phyloP scores from a whole-genome alignment of 192 early-diverging fungal species.

The Ramicandelaber brevisporus region DNA sequence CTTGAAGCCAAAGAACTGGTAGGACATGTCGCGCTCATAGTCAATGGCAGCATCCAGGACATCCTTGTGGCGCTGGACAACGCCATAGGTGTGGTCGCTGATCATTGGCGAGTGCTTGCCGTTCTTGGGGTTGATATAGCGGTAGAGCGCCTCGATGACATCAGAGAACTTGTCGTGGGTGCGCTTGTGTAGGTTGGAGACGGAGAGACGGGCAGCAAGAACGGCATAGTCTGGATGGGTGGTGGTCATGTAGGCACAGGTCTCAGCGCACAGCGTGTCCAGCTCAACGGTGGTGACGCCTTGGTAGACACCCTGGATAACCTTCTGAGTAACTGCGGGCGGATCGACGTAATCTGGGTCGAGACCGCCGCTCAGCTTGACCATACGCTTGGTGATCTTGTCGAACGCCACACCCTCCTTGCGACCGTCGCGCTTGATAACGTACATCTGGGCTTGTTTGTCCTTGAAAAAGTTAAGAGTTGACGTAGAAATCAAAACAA shows the following conservation, averaged over 20 bases:
- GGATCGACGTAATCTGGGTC: conserved; percentile 82
- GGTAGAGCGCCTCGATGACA: conserved; percentile 65
- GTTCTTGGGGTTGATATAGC: conserved; percentile 76
- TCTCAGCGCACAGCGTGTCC: conserved; percentile 93
- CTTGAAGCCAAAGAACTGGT: conserved; percentile 99
- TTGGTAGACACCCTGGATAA: conserved; percentile 84
- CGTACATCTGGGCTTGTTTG: too few relatives aligned
- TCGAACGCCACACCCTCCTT: conserved; percentile 89
- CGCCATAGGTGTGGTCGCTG: conserved; percentile 39
- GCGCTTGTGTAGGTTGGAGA: conserved; percentile 82
- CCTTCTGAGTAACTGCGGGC: conserved; percentile 74
- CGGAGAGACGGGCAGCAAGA: conserved; percentile 83
- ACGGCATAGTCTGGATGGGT: conserved; percentile 91
- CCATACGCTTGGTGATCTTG: conserved; percentile 79
- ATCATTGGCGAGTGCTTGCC: conserved; percentile 75
- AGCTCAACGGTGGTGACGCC: conserved; percentile 91
- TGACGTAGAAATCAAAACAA: too few relatives aligned
- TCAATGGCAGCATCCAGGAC: conserved; percentile 83
- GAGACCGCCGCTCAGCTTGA: conserved; percentile 82
- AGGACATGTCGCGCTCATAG: conserved; percentile 91
- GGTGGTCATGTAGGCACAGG: conserved; percentile 62
- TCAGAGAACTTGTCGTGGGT: conserved; percentile 57
- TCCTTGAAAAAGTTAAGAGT: too few relatives aligned
- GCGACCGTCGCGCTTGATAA: too few relatives aligned
- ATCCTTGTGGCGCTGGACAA: conserved; percentile 47